phyloP scores from a whole-genome alignment of 2,329 filamentous ascomycete genomes.

The Aspergillus udagawae region DNA sequence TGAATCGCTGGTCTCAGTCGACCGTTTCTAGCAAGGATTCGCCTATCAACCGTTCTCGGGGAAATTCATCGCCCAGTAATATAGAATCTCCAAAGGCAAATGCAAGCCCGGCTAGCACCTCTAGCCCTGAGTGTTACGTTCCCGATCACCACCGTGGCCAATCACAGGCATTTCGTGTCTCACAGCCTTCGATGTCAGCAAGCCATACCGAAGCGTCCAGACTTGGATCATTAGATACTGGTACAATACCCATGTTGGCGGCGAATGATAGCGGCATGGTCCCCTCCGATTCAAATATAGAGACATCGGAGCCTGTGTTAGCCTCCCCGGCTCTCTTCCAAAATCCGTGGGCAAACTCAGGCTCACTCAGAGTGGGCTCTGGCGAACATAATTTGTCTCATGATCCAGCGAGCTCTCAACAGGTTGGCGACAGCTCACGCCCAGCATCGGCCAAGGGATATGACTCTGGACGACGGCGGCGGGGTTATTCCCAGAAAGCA shows the following conservation, averaged over 20 bases:
- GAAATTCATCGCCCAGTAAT: constrained; percentile 19
- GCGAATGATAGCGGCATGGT: neutral
- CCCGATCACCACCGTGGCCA: constrained; percentile 1
- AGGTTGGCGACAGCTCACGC: constrained; percentile 22
- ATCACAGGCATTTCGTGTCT: constrained; percentile 1
- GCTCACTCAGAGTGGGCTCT: neutral
- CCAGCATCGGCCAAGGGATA: constrained; percentile 23
- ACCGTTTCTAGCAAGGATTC: constrained; percentile 47
- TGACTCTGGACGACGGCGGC: constrained; percentile 31
- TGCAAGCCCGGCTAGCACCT: constrained; percentile 11
- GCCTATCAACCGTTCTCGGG: constrained; percentile 21
- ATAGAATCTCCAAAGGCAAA: constrained; percentile 11
- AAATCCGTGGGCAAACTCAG: constrained; percentile 8
- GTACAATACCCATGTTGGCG: constrained; percentile 1
- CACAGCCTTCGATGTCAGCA: neutral
- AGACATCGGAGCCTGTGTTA: constrained; percentile 17
- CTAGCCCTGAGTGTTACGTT: constrained; percentile 3
- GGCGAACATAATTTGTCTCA: constrained; percentile 1
- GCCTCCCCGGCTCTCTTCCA: constrained; percentile 8
- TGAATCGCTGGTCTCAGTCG: constrained; percentile 58
- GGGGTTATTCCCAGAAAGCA: constrained; percentile 73
- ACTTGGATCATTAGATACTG: constrained; percentile 1
- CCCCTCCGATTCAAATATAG: constrained; percentile 7
- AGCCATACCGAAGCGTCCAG: neutral
- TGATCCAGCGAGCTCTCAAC: constrained; percentile 11